Percentiles rank a stretch among this genome's conserved stretches.
Conservation (phyloP, 116 monocot genomes). For the Iris pallida region DNA sequence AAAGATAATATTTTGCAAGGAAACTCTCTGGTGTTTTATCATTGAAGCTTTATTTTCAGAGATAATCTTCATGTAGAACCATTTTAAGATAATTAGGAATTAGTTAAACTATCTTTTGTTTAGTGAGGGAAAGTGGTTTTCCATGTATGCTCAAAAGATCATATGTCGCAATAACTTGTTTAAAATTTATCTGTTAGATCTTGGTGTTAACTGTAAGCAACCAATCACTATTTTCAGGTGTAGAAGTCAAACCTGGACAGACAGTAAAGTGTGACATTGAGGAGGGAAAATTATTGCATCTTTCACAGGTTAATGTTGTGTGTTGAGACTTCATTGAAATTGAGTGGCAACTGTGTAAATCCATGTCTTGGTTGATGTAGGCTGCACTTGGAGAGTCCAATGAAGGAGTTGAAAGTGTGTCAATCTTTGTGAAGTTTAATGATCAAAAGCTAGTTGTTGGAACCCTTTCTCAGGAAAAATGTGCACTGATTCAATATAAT, state of each 20-base stretch:
- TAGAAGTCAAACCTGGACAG: constrained; percentile 61
- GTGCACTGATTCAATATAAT: constrained; percentile 11
- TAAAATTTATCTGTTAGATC: too few relatives aligned
- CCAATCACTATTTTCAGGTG: constrained; percentile 23
- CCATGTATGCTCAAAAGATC: too few relatives aligned
- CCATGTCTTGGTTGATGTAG: background rate
- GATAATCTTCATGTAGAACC: too few relatives aligned
- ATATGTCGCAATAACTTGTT: too few relatives aligned
- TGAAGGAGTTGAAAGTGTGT: constrained; percentile 12
- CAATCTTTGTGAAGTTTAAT: constrained; percentile 13
- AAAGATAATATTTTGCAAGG: too few relatives aligned
- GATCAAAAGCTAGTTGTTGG: constrained; percentile 20
- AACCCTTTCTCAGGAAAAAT: constrained; percentile 20
- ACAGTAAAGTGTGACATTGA: constrained; percentile 30
- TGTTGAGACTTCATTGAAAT: background rate
- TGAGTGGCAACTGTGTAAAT: background rate
- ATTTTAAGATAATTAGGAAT: too few relatives aligned
- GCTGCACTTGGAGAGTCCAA: constrained; percentile 19
- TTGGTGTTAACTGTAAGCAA: too few relatives aligned
- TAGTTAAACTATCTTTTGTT: too few relatives aligned
- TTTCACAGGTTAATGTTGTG: constrained; percentile 37
- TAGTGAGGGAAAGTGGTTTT: too few relatives aligned
- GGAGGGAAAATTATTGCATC: constrained; percentile 38
- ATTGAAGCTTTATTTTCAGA: too few relatives aligned
- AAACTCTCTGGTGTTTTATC: too few relatives aligned